Evolutionary conservation across 345 rosid genomes (phyloP).

Genomic region (Eucalyptus polybractea): DNA sequence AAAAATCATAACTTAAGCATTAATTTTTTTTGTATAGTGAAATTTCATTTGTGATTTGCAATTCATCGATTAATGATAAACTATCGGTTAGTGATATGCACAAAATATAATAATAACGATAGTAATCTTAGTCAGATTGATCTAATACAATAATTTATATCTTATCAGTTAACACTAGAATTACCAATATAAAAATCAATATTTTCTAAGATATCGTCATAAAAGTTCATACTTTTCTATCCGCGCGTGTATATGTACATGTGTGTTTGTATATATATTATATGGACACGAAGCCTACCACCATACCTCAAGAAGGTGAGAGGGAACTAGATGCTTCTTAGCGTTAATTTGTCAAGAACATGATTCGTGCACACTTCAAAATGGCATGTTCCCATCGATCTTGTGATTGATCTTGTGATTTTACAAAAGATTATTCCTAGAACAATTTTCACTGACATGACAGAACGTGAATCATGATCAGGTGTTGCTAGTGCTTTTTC

Average conservation of each 20-base stretch:
- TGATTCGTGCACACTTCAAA: background rate
- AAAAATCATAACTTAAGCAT: background rate
- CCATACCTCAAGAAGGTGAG: background rate
- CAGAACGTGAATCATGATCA: background rate
- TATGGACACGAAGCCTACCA: background rate
- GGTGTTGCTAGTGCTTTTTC: background rate
- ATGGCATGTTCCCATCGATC: background rate
- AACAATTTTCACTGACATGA: background rate
- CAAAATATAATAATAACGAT: background rate
- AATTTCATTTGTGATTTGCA: background rate
- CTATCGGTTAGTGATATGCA: background rate
- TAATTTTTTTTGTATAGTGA: background rate
- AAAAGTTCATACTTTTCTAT: background rate
- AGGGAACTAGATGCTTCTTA: background rate
- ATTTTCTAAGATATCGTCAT: background rate
- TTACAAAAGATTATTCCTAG: background rate
- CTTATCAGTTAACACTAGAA: background rate
- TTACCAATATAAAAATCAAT: background rate
- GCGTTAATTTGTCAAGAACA: background rate
- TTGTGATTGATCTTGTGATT: background rate
- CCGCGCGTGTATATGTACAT: background rate
- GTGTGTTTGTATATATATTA: too few species aligned
- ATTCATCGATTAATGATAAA: background rate
- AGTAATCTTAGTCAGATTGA: background rate
- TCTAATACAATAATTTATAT: background rate